A percentile compares a stretch with the other conserved stretches of the same genome.
Evolutionary conservation across 1,284 basidiomycete genomes (phyloP).

Genomic region (Boletus mariae): DNA sequence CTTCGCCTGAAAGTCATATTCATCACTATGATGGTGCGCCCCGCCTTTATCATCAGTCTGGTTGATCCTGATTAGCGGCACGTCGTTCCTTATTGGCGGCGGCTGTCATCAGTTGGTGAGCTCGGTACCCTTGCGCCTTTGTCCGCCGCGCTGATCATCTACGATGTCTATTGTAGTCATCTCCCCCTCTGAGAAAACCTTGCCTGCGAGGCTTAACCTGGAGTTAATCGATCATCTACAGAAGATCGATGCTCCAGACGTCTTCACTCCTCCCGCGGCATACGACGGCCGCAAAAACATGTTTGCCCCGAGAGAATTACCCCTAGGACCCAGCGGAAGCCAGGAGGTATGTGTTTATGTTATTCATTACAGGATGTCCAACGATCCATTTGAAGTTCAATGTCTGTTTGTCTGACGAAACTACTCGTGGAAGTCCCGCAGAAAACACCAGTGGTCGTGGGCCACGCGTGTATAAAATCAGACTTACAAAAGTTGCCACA

Average conservation of each 20-base stretch:
- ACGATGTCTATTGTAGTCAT: slow-evolving; percentile 43
- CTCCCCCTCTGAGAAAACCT: slow-evolving; percentile 57
- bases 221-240: slow-evolving; percentile 63
- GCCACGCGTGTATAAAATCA: slow-evolving; percentile 62
- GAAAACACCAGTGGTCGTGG: slow-evolving; percentile 36
- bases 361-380: neutral
- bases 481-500: slow-evolving; percentile 61
- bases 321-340: slow-evolving; percentile 47
- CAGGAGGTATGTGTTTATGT: slow-evolving; percentile 42
- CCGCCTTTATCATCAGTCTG: slow-evolving; percentile 16
- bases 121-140: slow-evolving; percentile 10
- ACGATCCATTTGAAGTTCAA: slow-evolving; percentile 47
- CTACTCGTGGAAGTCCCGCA: slow-evolving; percentile 33
- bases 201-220: slow-evolving; percentile 65
- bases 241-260: slow-evolving; percentile 46
- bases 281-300: slow-evolving; percentile 80
- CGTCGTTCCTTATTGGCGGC: slow-evolving; percentile 1
- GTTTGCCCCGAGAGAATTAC: slow-evolving; percentile 54
- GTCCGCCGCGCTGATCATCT: slow-evolving; percentile 9
- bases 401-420: slow-evolving; percentile 47
- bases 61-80: slow-evolving; percentile 18
- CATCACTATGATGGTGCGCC: slow-evolving; percentile 71
- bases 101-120: slow-evolving; percentile 51
- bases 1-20: slow-evolving; percentile 58
- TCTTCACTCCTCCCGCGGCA: slow-evolving; percentile 63